Evolutionary conservation across 768 basidiomycete species (phyloP).

Genomic region (Pholiota molesta): DNA sequence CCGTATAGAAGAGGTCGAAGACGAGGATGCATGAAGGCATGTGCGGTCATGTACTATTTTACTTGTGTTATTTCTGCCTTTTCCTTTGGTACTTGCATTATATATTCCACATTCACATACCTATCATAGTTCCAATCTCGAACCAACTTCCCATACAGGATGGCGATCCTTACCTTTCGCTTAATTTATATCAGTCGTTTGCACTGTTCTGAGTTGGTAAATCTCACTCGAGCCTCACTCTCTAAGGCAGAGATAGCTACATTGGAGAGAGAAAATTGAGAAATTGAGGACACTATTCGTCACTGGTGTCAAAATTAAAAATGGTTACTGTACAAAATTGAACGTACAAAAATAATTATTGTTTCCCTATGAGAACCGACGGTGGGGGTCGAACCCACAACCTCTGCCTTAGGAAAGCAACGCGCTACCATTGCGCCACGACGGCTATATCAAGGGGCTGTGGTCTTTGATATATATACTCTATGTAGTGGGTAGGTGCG

Average conservation of each 20-base stretch:
- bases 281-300: no score
- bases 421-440: neutral
- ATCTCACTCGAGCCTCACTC: no score
- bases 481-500: no score
- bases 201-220: neutral
- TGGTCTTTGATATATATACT: no score
- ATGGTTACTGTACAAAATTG: no score
- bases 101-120: slow-evolving; percentile 13
- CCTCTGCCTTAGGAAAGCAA: neutral
- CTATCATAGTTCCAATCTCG: neutral
- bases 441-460: no score
- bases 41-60: slow-evolving; percentile 16
- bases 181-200: neutral
- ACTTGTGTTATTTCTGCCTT: neutral
- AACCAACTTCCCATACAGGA: neutral
- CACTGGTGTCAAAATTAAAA: no score
- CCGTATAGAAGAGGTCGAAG: slow-evolving; percentile 49
- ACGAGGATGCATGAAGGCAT: slow-evolving; percentile 29
- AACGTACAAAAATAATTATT: no score
- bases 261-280: no score
- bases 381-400: neutral
- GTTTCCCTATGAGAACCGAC: no score
- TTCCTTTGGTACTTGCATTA: slow-evolving; percentile 7
- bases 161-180: neutral
- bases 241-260: no score